Percentiles rank a stretch among this genome's conserved stretches.
phyloP scores from a whole-genome alignment of 2,329 filamentous ascomycete species.

The Lasiodiplodia citricola region DNA sequence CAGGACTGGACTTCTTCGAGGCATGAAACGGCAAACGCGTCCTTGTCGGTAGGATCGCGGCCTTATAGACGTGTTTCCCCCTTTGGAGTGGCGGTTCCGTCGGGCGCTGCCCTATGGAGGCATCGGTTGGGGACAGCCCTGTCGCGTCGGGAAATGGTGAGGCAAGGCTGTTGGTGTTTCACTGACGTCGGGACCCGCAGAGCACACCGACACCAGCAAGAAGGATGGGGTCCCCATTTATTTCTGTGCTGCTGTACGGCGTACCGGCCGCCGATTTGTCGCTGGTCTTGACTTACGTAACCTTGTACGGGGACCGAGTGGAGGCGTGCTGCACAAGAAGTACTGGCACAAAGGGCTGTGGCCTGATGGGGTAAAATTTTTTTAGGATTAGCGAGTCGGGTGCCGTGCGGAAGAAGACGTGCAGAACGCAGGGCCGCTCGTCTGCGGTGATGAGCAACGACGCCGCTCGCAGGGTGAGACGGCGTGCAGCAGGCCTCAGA shows the following conservation, averaged over 20 bases:
- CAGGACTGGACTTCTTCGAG: no score
- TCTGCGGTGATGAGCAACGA: background rate
- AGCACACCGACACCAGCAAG: constrained; percentile 1
- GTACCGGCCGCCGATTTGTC: background rate
- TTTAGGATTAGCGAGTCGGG: background rate
- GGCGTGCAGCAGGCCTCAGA: background rate
- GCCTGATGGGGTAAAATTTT: background rate
- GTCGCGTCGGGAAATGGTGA: background rate
- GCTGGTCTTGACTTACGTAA: constrained; percentile 9
- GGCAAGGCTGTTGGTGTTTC: constrained; percentile 6
- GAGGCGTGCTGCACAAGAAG: background rate
- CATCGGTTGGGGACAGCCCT: background rate
- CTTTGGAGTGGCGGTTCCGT: background rate
- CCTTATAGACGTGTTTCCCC: background rate
- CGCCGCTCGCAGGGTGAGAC: background rate
- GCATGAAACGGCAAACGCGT: background rate
- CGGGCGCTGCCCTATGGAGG: background rate
- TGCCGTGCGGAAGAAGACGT: no score
- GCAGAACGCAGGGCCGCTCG: no score
- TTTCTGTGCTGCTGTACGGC: background rate
- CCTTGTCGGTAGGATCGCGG: background rate
- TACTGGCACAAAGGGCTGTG: background rate
- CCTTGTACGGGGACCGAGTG: background rate
- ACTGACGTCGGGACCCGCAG: background rate
- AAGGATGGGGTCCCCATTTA: background rate